Base-by-base conservation (phyloP, 192 early-diverging fungal species). In the Backusella parvicylindrica region DNA sequence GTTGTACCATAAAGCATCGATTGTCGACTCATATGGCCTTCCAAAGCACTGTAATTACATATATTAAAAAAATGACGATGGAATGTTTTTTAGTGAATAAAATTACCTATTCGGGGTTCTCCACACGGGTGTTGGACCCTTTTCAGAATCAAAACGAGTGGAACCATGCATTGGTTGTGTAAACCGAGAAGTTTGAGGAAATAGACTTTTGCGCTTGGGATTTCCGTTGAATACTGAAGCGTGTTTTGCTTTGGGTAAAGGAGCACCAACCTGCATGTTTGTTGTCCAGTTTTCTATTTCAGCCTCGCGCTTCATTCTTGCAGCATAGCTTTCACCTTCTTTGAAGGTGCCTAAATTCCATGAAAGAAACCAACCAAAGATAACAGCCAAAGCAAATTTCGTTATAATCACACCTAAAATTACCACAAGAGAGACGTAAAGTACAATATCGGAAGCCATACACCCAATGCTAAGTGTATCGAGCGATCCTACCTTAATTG, bases 331-430 rank as follows among this genome's bases (percentile, higher is more conserved):
- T 74, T 90, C 86, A 60, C 53, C 53, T 73, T 88, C 82, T 47
- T 86, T 86, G 64, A 96, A 87, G 56, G 88, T 89, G 11, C 95
- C 95, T 41, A 97, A 83, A 36, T 90, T 85, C 83, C 90, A 88
- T 13, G 90, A 89, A 60, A 95, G 80, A 68, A 94, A 88, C 95
- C 95, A 96, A 41, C 89, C 88, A 85, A 95, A 96, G 43, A 89
- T 83, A 32, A 95, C 70, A 0, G 95, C 94, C 82, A 95, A 76
- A 53, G 89, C 79, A 72, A 97, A 97, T 65, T 89, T 86, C 63
- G 88, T 82, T 56, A 92, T 43, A 64, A 94, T 89, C 0, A 87
- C 86, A 72, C 90, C 86, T 49, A 93, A 71, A 79, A 91, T 89
- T 66, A 93, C 87, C 70, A 86, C 85, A 38, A 96, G 84, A 21